Percentiles rank a stretch among this genome's conserved stretches.
These are phyloP conservation scores for Pseudomicrostroma phylloplanum DNA, from an alignment of 1,284 basidiomycete species.

Conservation along the genomic window DNA sequence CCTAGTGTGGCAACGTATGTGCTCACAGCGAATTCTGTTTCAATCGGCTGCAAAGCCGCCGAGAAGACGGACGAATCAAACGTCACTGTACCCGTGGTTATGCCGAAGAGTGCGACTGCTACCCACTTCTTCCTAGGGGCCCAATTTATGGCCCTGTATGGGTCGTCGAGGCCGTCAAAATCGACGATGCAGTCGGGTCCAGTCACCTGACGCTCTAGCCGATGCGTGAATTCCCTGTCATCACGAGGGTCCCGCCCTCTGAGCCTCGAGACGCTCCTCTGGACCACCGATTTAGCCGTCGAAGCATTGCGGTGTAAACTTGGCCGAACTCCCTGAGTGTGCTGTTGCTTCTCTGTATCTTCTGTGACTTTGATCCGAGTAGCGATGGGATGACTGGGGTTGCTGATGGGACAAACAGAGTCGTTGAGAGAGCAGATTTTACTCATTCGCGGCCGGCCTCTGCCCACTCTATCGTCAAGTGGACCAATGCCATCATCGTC, in stretches of 20 bases:
- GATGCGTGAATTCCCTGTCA: not conserved
- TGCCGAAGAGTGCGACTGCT: constrained; percentile 24
- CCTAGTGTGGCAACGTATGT: not conserved
- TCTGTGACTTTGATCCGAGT: too few species aligned
- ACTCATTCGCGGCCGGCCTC: too few species aligned
- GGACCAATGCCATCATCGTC: too few species aligned
- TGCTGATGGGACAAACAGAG: too few species aligned
- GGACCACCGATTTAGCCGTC: not conserved
- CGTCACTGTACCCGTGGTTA: not conserved
- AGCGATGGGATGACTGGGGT: too few species aligned
- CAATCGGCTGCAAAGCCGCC: not conserved
- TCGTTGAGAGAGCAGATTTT: too few species aligned
- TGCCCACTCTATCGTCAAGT: too few species aligned
- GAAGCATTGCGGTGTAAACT: too few species aligned
- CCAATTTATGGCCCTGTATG: constrained; percentile 67
- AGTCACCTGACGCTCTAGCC: not conserved
- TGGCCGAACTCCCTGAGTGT: too few species aligned
- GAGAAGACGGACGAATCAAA: constrained; percentile 3
- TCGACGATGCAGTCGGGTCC: not conserved
- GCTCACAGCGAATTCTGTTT: not conserved
- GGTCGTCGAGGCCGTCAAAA: constrained; percentile 55
- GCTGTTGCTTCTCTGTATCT: too few species aligned
- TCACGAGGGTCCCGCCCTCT: not conserved
- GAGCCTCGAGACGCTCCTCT: not conserved
- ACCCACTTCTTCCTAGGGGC: constrained; percentile 60